Conservation (phyloP, 2,329 filamentous ascomycete genomes). For the Erysiphe neolycopersici region DNA sequence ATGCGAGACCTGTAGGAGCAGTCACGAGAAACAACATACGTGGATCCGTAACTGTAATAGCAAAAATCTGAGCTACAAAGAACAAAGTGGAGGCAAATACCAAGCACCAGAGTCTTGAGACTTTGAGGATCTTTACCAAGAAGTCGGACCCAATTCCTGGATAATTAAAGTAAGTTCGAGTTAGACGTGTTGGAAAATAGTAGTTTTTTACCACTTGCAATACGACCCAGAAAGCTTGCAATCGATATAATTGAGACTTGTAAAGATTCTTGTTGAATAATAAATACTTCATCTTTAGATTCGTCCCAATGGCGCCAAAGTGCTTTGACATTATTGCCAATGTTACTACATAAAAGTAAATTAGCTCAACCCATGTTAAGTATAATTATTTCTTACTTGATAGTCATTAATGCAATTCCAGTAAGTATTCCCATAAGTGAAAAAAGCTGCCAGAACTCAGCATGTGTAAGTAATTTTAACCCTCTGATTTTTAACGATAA, state of each 20-base stretch:
- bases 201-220: slow-evolving; percentile 36
- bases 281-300: slow-evolving; percentile 41
- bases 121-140: slow-evolving; percentile 52
- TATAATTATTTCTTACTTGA: slow-evolving; percentile 42
- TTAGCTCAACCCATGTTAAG: neutral
- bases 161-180: slow-evolving; percentile 1
- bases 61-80: too few relatives aligned
- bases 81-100: slow-evolving; percentile 16
- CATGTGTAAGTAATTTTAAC: slow-evolving; percentile 17
- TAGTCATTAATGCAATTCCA: slow-evolving; percentile 91
- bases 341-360: slow-evolving; percentile 39
- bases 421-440: slow-evolving; percentile 65
- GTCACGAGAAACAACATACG: too few relatives aligned
- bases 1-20: too few relatives aligned
- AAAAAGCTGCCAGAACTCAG: too few relatives aligned
- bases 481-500: too few relatives aligned
- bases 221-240: slow-evolving; percentile 58
- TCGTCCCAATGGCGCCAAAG: slow-evolving; percentile 72
- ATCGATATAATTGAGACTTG: slow-evolving; percentile 89
- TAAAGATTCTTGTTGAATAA: slow-evolving; percentile 59
- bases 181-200: neutral
- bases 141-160: slow-evolving; percentile 71
- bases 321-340: slow-evolving; percentile 67
- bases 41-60: too few relatives aligned
- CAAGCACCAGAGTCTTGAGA: slow-evolving; percentile 77